Conservation (phyloP, 2,329 filamentous ascomycete species). For the Cryphonectria carpinicola region DNA sequence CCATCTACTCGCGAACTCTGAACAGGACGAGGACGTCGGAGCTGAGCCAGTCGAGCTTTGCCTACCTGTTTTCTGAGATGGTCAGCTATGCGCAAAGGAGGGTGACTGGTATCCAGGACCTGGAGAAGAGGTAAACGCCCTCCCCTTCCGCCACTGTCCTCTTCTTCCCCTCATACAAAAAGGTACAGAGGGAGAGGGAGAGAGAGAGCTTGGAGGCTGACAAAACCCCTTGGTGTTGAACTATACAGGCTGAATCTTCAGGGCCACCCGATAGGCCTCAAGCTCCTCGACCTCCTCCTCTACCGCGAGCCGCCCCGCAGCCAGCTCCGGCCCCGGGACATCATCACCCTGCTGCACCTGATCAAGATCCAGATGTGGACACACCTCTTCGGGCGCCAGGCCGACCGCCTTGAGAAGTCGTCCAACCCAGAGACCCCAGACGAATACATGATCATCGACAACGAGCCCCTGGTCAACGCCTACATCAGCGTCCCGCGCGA, state of each 20-base stretch:
- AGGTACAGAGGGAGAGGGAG: background rate
- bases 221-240: background rate
- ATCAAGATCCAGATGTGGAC: constrained; percentile 92
- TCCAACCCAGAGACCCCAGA: constrained; percentile 80
- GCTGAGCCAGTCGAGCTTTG: constrained; percentile 90
- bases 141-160: background rate
- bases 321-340: constrained; percentile 78
- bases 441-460: constrained; percentile 99
- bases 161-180: constrained; percentile 4
- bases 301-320: constrained; percentile 75
- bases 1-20: constrained; percentile 94
- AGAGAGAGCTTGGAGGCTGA: background rate
- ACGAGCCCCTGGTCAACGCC: constrained; percentile 93
- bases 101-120: constrained; percentile 89
- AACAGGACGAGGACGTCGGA: constrained; percentile 89
- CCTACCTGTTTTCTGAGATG: constrained; percentile 96
- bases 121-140: constrained; percentile 77
- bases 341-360: constrained; percentile 91
- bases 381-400: constrained; percentile 87
- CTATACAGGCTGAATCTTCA: constrained; percentile 77
- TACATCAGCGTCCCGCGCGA: constrained; percentile 93
- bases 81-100: constrained; percentile 90
- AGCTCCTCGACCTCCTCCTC: constrained; percentile 92
- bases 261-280: constrained; percentile 91
- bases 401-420: constrained; percentile 90